Evolutionary conservation across 441 rosid species (phyloP), one percentile per base, ranked within the genome.

Genomic region (Erodium moschatum): DNA sequence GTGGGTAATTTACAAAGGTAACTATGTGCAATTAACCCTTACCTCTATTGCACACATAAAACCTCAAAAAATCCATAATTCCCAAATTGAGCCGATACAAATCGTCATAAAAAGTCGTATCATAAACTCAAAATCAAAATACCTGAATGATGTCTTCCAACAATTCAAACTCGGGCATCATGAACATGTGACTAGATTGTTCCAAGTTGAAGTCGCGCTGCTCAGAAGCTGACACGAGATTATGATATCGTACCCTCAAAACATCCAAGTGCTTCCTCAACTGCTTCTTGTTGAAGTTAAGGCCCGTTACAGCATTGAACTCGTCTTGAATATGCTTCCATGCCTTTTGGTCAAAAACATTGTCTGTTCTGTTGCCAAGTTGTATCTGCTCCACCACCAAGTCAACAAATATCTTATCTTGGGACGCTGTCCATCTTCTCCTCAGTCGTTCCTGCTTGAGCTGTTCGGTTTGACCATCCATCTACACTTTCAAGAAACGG

Each of bases 221-320:
- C n/a, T 52, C 60, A 52, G 60, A 15, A 52, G 60, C 60, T 1
- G 60, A 52, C 60, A 4, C 7, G 1, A 52, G 60, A 52, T 52
- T 52, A 52, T 52, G 60, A 52, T 52, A 52, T 52, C 60, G 60
- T 52, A 18, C 5, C n/a, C 60, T 52, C 60, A 52, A 16, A 52
- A 52, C 60, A 52, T 52, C 60, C 60, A 52, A 52, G 60, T 52
- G 60, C 60, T 52, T 52, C 60, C 60, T 52, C 60, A 52, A 52
- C 16, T 52, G 60, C 20, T 52, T 52, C 60, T 52, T 52, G 21
- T 52, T 52, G 6, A 52, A 52, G 60, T 52, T 52, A 8, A 52
- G 60, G 6, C 60, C 60, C n/a, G 60, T 52, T 52, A 52, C 21
- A n/a, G 60, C 60, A 52, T 52, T 52, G 60, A 52, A 52, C 20